Evolutionary conservation across 371 early-diverging fungal species (phyloP).

Genomic region (Mortierella sp.): DNA sequence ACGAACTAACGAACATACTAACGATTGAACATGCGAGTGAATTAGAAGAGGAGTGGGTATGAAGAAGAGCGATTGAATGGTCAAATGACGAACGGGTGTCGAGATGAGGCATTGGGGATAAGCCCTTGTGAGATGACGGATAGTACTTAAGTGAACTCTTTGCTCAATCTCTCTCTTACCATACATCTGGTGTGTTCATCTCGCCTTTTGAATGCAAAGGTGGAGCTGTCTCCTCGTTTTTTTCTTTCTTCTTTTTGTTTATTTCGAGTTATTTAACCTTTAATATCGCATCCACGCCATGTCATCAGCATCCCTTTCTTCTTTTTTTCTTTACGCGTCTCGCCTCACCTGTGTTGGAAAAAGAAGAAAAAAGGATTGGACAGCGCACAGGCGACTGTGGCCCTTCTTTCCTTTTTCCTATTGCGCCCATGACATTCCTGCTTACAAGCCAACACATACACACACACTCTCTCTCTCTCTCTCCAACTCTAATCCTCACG

Average conservation of each 20-base stretch:
- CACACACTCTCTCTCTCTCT: background rate
- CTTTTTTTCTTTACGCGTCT: background rate
- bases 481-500: background rate
- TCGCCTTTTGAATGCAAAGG: background rate
- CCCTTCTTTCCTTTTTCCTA: background rate
- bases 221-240: background rate
- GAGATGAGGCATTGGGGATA: no score
- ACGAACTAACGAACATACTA: background rate
- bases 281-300: background rate
- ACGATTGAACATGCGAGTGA: background rate
- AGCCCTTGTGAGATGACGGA: background rate
- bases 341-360: background rate
- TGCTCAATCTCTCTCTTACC: background rate
- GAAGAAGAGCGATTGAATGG: background rate
- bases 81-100: background rate
- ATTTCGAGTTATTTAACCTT: background rate
- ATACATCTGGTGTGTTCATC: background rate
- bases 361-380: background rate
- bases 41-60: background rate
- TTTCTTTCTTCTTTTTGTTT: background rate
- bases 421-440: background rate
- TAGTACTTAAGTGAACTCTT: background rate
- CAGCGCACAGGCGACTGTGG: background rate
- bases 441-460: background rate
- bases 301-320: background rate